Evolutionary conservation across 106 monocot species (phyloP).

Genomic region (Phalaenopsis aphrodite): DNA sequence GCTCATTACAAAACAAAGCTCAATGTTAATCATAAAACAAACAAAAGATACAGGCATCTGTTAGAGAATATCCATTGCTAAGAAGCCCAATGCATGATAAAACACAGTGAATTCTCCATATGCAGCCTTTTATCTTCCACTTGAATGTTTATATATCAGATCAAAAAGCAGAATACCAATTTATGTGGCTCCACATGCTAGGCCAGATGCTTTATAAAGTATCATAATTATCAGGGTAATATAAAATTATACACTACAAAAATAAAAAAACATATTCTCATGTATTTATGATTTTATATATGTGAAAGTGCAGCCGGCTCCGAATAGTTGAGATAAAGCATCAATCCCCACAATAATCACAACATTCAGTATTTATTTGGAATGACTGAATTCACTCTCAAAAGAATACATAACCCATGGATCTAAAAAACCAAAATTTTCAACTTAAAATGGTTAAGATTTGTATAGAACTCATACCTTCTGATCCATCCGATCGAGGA

Average conservation of each 20-base stretch:
- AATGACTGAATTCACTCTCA: not conserved
- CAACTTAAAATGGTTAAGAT: not conserved
- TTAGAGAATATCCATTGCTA: too few species aligned
- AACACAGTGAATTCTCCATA: not conserved
- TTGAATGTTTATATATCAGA: too few species aligned
- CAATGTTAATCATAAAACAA: not conserved
- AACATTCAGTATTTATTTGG: not conserved
- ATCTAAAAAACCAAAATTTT: not conserved
- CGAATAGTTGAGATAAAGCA: too few species aligned
- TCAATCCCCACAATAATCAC: not conserved
- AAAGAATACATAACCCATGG: not conserved
- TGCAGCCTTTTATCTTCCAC: not conserved
- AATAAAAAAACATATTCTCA: too few species aligned
- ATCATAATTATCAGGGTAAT: too few species aligned
- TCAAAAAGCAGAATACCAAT: too few species aligned
- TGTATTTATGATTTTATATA: too few species aligned
- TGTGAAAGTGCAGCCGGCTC: too few species aligned
- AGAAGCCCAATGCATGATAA: not conserved
- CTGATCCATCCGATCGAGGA: conserved; percentile 33
- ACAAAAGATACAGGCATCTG: too few species aligned
- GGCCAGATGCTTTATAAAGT: too few species aligned
- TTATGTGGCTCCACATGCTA: too few species aligned
- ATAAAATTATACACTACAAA: too few species aligned
- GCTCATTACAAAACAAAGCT: not conserved
- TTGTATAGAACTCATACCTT: conserved; percentile 15